Conservation (phyloP, 371 early-diverging fungal genomes). For the Lichtheimia ramosa region DNA sequence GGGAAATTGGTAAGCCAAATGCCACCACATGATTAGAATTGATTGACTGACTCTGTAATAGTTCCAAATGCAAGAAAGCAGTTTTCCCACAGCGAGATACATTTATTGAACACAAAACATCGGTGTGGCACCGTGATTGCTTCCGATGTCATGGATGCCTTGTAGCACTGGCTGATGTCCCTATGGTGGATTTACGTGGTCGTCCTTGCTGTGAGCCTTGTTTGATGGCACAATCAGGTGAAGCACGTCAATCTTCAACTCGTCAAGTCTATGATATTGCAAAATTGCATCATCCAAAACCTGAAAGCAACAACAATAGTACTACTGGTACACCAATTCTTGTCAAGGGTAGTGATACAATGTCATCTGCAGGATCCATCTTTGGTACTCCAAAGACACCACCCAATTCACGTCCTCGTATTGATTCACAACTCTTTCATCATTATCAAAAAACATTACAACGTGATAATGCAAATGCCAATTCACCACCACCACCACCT, state of each 20-base stretch:
- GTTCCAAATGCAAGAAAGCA: slow-evolving; percentile 40
- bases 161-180: slow-evolving; percentile 29
- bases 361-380: slow-evolving; percentile 8
- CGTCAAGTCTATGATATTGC: no score
- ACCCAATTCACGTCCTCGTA: slow-evolving; percentile 7
- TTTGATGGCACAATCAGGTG: slow-evolving; percentile 49
- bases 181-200: slow-evolving; percentile 60
- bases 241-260: slow-evolving; percentile 7
- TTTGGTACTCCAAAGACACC: slow-evolving; percentile 7
- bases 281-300: no score
- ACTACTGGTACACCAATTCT: slow-evolving; percentile 10
- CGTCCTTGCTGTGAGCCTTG: slow-evolving; percentile 70
- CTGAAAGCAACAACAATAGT: neutral
- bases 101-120: slow-evolving; percentile 44
- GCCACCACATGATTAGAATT: neutral
- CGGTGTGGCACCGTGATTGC: slow-evolving; percentile 55
- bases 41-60: slow-evolving; percentile 20
- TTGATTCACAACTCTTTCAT: slow-evolving; percentile 15
- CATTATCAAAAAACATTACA: slow-evolving; percentile 15
- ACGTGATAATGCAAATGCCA: slow-evolving; percentile 6
- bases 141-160: slow-evolving; percentile 46
- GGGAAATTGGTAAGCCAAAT: slow-evolving; percentile 31
- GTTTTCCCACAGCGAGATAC: slow-evolving; percentile 39
- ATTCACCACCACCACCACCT: slow-evolving; percentile 18
- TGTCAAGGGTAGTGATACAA: slow-evolving; percentile 11